Conservation (phyloP, 176 grass and related monocot genomes). For the Olyra latifolia region DNA sequence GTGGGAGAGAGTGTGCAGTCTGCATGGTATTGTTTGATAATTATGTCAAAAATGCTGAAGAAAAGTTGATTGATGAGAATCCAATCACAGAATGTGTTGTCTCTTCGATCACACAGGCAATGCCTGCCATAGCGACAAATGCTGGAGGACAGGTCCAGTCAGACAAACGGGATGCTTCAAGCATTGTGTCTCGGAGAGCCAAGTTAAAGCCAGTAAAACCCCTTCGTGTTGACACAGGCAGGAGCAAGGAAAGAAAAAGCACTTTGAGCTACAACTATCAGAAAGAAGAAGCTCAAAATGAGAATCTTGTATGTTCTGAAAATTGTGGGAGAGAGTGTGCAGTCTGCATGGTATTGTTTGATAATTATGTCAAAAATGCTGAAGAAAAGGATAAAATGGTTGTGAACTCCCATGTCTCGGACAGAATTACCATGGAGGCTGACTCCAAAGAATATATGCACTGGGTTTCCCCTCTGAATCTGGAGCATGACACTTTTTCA, state of each 20-base stretch:
- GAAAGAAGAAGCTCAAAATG: conserved; percentile 35
- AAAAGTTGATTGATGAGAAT: conserved; percentile 26
- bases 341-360: conserved; percentile 48
- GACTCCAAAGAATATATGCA: not conserved
- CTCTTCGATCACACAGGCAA: conserved; percentile 33
- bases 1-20: conserved; percentile 35
- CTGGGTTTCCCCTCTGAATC: conserved; percentile 1
- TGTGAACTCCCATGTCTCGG: conserved; percentile 43
- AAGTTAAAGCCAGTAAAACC: conserved; percentile 77
- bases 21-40: conserved; percentile 52
- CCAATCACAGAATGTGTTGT: conserved; percentile 42
- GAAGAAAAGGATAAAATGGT: conserved; percentile 52
- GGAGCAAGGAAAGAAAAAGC: conserved; percentile 44
- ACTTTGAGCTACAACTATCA: conserved; percentile 26
- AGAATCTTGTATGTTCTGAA: conserved; percentile 39
- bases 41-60: conserved; percentile 35
- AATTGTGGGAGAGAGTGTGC: conserved; percentile 40
- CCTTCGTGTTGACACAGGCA: conserved; percentile 67
- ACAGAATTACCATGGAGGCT: conserved; percentile 35
- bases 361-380: conserved; percentile 40
- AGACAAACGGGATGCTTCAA: conserved; percentile 41
- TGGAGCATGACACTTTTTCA: not conserved
- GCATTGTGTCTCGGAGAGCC: conserved; percentile 44
- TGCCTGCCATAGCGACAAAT: conserved; percentile 13
- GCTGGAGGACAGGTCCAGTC: conserved; percentile 22